These are phyloP conservation scores for Colletotrichum lindemuthianum DNA, from an alignment of 2,329 filamentous ascomycete species.

Conservation along the genomic window DNA sequence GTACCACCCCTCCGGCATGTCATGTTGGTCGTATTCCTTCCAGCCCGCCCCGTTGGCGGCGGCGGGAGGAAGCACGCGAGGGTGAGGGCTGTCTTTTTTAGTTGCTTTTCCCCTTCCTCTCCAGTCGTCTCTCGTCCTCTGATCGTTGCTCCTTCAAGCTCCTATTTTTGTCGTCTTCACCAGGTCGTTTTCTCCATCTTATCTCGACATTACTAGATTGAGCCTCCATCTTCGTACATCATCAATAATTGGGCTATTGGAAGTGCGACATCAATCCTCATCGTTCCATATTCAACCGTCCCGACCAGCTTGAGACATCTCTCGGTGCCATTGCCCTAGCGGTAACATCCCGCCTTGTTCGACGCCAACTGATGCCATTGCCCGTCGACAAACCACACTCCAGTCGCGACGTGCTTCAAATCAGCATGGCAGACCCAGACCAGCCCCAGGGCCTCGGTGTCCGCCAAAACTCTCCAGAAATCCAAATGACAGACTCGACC, in stretches of 20 bases:
- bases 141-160: constrained; percentile 9
- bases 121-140: background rate
- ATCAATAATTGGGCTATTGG: too few species aligned
- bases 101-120: constrained; percentile 11
- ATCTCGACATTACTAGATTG: background rate
- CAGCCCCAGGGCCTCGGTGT: constrained; percentile 11
- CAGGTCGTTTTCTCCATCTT: background rate
- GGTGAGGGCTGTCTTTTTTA: constrained; percentile 20
- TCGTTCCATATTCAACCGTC: too few species aligned
- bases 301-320: background rate
- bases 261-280: too few species aligned
- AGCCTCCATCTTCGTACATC: background rate
- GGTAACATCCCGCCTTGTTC: background rate
- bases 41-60: constrained; percentile 6
- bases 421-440: constrained; percentile 7
- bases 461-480: background rate
- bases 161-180: background rate
- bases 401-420: background rate
- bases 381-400: background rate
- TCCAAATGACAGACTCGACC: constrained; percentile 25
- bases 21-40: constrained; percentile 2
- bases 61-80: constrained; percentile 16
- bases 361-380: background rate
- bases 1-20: constrained; percentile 6
- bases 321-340: background rate